A percentile compares a stretch with the other conserved stretches of the same genome.
These are phyloP conservation scores for Physocladia obscura DNA, from an alignment of 192 early-diverging fungal genomes.

Conservation along the genomic window DNA sequence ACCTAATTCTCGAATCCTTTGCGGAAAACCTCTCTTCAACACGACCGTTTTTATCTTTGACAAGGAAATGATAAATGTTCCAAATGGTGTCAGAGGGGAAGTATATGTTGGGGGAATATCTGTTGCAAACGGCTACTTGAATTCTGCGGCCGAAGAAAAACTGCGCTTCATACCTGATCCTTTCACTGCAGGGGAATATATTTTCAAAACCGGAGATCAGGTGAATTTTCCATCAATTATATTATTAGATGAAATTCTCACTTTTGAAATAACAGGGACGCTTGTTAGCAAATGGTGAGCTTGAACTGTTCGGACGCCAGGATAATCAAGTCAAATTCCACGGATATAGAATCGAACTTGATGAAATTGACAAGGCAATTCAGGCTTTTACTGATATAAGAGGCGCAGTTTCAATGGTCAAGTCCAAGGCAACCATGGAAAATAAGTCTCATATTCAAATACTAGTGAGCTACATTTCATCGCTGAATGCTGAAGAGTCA, in stretches of 20 bases:
- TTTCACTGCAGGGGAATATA: conserved; percentile 23
- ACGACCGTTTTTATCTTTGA: conserved; percentile 35
- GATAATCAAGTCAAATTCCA: conserved; percentile 57
- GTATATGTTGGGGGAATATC: conserved; percentile 44
- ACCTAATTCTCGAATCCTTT: conserved; percentile 7
- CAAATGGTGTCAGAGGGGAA: conserved; percentile 43
- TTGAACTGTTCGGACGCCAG: conserved; percentile 42
- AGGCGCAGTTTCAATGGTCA: no score
- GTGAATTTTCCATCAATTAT: no score
- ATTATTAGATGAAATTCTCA: no score
- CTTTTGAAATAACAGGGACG: no score
- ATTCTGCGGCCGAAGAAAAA: conserved; percentile 35
- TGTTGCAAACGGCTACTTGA: conserved; percentile 47
- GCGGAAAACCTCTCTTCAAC: conserved; percentile 34
- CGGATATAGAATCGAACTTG: conserved; percentile 47
- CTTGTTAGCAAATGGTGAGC: conserved; percentile 32
- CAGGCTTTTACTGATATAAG: no score
- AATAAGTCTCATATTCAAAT: no score
- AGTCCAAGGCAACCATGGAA: no score
- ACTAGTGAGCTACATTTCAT: conserved; percentile 31
- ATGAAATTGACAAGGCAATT: conserved; percentile 23
- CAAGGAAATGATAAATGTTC: conserved; percentile 26
- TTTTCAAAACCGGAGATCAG: conserved; percentile 37
- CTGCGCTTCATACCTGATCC: conserved; percentile 35
- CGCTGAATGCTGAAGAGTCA: background rate